Evolutionary conservation across 2,329 filamentous ascomycete species (phyloP), one percentile per base, ranked within the genome.

Genomic region (Penicillium sp.): DNA sequence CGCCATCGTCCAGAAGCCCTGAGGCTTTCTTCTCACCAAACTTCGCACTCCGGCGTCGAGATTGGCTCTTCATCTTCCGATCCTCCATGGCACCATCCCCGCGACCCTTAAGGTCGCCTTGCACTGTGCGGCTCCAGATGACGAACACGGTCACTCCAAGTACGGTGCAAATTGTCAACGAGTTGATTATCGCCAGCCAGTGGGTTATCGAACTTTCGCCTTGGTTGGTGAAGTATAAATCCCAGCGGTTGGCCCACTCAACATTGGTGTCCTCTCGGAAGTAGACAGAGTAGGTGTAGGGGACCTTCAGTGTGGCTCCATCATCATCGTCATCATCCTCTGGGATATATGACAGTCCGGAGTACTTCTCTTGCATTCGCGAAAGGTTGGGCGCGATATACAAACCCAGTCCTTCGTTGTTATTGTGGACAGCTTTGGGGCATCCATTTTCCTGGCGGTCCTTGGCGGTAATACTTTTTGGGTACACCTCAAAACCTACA

Each of bases 251-350:
- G 55, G 82, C 80, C 92, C 92, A 96, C 62, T 94, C 90, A 50
- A 95, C 79, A 21, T 82, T 84, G 41, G 87, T 84, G 60, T 95
- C 90, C 71, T 95, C 89, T 50, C 90, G 87, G 77, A 92, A 96
- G 75, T 94, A 95, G 15, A 96, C 88, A 3, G 91, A 93, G 75
- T 96, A 96, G 0, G 90, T 90, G 74, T 92, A 95, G 0, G 91
- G 90, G 50, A 96, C 87, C 2, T 82, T 86, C 49, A 94, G 73
- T 2, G 80, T 90, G 15, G 84, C 84, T 27, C 82, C 83, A 57
- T 89, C 87, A 41, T 87, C 83, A 25, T 82, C 78, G 50, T 87
- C 84, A 41, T 80, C 77, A 36, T 82, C 78, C 55, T 84, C 78
- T 0, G 82, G 83, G 29, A 83, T 75, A 69, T 87, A 87, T 1